These are phyloP conservation scores for Musa troglodytarum DNA, from an alignment of 176 grass and related monocot genomes.

Conservation along the genomic window DNA sequence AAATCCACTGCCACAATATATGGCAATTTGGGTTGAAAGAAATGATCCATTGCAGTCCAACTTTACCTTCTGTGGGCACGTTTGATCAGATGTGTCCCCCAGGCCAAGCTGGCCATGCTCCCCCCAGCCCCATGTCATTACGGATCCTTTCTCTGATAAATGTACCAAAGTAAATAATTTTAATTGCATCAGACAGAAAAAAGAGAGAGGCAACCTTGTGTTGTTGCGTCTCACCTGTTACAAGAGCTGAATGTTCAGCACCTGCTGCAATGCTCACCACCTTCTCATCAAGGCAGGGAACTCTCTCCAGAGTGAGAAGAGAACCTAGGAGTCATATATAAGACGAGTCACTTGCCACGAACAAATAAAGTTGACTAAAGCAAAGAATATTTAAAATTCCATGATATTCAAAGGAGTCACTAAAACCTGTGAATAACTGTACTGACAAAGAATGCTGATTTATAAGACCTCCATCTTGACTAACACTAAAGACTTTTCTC, in stretches of 20 bases:
- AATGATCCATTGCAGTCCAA: slow-evolving; percentile 12
- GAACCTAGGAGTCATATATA: slow-evolving; percentile 10
- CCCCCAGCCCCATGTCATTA: slow-evolving; percentile 94
- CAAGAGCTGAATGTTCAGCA: slow-evolving; percentile 67
- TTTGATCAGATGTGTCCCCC: slow-evolving; percentile 49
- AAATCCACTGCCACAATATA: slow-evolving; percentile 86
- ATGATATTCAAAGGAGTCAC: too few relatives aligned
- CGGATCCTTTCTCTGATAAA: slow-evolving; percentile 39
- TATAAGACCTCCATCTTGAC: too few relatives aligned
- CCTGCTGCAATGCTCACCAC: slow-evolving; percentile 62
- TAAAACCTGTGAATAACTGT: too few relatives aligned
- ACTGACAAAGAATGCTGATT: too few relatives aligned
- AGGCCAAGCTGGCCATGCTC: slow-evolving; percentile 92
- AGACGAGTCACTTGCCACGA: neutral
- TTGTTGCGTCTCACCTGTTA: slow-evolving; percentile 45
- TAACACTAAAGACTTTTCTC: too few relatives aligned
- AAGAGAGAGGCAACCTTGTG: neutral
- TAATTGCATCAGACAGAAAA: neutral
- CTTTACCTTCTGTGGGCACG: slow-evolving; percentile 44
- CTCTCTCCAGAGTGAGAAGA: slow-evolving; percentile 21
- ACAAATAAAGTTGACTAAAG: too few relatives aligned
- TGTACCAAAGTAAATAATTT: slow-evolving; percentile 1
- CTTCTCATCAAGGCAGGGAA: slow-evolving; percentile 27
- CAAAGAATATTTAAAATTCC: too few relatives aligned
- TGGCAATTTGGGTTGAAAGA: slow-evolving; percentile 6